Percentiles rank a stretch among this genome's conserved stretches.
These are phyloP conservation scores for Chlorella sp. DNA, from an alignment of 139 green algal species.

Conservation along the genomic window DNA sequence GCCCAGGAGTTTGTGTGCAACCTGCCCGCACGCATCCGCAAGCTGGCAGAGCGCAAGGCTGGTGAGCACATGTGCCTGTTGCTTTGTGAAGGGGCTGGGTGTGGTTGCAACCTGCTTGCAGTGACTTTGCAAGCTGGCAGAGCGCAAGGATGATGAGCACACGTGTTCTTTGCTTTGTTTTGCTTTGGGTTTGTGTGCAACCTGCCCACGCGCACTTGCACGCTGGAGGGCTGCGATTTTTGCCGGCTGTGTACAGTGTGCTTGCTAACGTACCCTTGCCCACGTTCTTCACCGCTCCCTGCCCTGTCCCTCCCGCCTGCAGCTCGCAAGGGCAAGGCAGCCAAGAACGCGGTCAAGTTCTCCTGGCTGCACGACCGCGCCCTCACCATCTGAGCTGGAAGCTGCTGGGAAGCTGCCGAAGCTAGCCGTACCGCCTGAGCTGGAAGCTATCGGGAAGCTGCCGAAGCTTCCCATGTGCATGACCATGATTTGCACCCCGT, in stretches of 20 bases:
- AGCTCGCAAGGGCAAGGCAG: slow-evolving; percentile 25
- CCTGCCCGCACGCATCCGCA: slow-evolving; percentile 83
- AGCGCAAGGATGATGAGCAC: slow-evolving; percentile 54
- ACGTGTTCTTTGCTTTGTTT: not conserved
- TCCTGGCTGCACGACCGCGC: slow-evolving; percentile 42
- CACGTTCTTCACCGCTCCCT: not conserved
- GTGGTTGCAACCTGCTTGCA: slow-evolving; percentile 53
- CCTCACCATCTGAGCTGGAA: not conserved
- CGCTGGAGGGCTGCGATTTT: slow-evolving; percentile 72
- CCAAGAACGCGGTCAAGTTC: slow-evolving; percentile 27
- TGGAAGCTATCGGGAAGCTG: no score
- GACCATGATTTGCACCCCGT: no score
- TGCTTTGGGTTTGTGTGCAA: not conserved
- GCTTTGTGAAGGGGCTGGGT: not conserved
- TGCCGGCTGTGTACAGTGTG: not conserved
- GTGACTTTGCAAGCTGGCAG: slow-evolving; percentile 88
- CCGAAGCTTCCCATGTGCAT: no score
- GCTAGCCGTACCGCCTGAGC: not conserved
- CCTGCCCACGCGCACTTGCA: slow-evolving; percentile 82
- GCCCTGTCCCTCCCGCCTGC: not conserved
- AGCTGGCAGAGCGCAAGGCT: slow-evolving; percentile 77
- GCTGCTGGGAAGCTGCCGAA: no score
- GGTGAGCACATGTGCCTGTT: not conserved
- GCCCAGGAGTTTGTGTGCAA: slow-evolving; percentile 46
- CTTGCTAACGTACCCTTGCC: no score